A percentile compares a stretch with the other conserved stretches of the same genome.
These are phyloP conservation scores for Xylogone sp. DNA, from an alignment of 2,329 filamentous ascomycete species.

Conservation along the genomic window DNA sequence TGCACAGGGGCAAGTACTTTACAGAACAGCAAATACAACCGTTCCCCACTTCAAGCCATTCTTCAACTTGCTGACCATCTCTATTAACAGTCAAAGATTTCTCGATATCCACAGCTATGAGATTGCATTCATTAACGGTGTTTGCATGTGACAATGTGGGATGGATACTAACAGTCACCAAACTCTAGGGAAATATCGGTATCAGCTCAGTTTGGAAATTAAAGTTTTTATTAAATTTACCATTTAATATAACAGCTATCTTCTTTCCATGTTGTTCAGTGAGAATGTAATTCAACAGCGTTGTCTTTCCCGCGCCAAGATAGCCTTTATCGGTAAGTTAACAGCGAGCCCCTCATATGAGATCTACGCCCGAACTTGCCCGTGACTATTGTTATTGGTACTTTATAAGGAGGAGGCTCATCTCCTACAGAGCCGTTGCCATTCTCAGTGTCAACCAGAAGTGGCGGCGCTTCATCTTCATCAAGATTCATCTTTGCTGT, in stretches of 20 bases:
- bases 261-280: conserved; percentile 95
- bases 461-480: conserved; percentile 62
- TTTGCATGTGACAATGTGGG: not conserved
- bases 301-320: conserved; percentile 92
- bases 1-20: conserved; percentile 57
- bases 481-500: conserved; percentile 53
- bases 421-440: conserved; percentile 35
- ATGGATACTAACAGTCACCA: conserved; percentile 62
- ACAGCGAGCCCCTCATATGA: conserved; percentile 1
- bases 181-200: conserved; percentile 55
- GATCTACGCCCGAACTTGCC: not conserved
- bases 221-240: conserved; percentile 41
- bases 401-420: conserved; percentile 28
- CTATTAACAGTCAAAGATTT: conserved; percentile 91
- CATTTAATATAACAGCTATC: conserved; percentile 96
- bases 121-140: conserved; percentile 2
- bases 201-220: conserved; percentile 2
- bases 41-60: conserved; percentile 95
- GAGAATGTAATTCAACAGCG: conserved; percentile 90
- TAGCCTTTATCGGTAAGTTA: conserved; percentile 63
- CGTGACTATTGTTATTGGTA: not conserved
- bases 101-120: conserved; percentile 78
- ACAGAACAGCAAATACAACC: conserved; percentile 98
- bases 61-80: conserved; percentile 76
- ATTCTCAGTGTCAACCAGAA: conserved; percentile 49